Evolutionary conservation across 106 monocot species (phyloP).

Genomic region (Dendrobium officinale): DNA sequence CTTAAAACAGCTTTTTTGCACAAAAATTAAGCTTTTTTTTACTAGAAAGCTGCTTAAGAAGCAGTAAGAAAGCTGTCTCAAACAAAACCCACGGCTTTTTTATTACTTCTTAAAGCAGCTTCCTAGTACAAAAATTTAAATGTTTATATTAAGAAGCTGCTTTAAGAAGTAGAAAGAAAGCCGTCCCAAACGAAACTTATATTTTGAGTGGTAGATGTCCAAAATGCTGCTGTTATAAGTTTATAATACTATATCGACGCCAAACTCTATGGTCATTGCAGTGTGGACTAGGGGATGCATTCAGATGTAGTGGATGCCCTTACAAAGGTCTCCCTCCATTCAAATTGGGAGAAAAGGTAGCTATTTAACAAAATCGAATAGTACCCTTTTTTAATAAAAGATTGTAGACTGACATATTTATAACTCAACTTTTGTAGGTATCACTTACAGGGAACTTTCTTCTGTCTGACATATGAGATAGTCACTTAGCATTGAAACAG

Average conservation of each 20-base stretch:
- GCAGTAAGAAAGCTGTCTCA: too few relatives aligned
- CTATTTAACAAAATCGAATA: neutral
- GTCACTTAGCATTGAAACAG: neutral
- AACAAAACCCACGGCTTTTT: too few relatives aligned
- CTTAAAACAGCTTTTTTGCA: too few relatives aligned
- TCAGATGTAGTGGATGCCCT: conserved; percentile 72
- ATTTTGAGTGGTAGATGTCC: neutral
- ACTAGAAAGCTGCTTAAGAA: too few relatives aligned
- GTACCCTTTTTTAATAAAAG: neutral
- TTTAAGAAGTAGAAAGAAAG: too few relatives aligned
- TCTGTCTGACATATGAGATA: conserved; percentile 44
- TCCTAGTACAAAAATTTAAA: too few relatives aligned
- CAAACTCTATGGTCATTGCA: conserved; percentile 20
- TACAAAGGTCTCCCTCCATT: conserved; percentile 89
- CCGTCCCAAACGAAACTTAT: too few relatives aligned
- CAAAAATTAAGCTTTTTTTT: too few relatives aligned
- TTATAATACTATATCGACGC: neutral
- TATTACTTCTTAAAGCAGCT: too few relatives aligned
- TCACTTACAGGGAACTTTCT: conserved; percentile 53
- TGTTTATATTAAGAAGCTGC: too few relatives aligned
- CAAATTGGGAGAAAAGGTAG: conserved; percentile 78
- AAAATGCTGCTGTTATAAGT: neutral
- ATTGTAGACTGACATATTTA: too few relatives aligned
- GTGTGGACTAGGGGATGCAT: conserved; percentile 97
- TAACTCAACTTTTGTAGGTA: conserved; percentile 22